Evolutionary conservation across 2,329 filamentous ascomycete genomes (phyloP).

Genomic region (Colletotrichum navitas): DNA sequence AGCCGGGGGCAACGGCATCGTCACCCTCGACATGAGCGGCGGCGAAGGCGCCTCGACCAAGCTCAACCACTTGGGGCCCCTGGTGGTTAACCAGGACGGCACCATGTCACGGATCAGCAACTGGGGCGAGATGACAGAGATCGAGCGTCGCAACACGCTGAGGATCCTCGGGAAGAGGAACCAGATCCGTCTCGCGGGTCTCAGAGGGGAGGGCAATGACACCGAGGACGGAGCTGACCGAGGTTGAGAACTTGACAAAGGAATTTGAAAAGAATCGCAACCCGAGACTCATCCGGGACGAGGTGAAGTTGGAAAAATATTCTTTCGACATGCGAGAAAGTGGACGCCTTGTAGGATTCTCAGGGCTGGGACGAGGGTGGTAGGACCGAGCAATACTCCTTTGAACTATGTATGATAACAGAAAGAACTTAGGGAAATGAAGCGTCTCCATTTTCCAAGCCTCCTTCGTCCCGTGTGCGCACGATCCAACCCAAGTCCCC

Average conservation of each 20-base stretch:
- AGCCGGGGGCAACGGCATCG: constrained; percentile 28
- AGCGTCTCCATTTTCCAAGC: constrained; percentile 10
- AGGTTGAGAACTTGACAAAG: constrained; percentile 44
- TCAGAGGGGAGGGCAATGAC: constrained; percentile 49
- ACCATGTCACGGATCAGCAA: constrained; percentile 78
- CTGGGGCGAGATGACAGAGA: constrained; percentile 78
- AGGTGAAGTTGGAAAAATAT: background rate
- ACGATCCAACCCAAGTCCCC: background rate
- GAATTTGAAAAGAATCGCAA: constrained; percentile 28
- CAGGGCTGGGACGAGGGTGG: background rate
- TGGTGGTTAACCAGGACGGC: constrained; percentile 81
- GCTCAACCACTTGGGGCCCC: constrained; percentile 77
- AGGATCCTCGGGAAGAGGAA: constrained; percentile 78
- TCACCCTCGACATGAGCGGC: constrained; percentile 52
- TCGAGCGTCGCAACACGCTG: constrained; percentile 76
- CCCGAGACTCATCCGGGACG: constrained; percentile 4
- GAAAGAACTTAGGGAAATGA: constrained; percentile 8
- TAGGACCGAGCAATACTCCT: constrained; percentile 17
- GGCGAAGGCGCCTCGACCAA: constrained; percentile 57
- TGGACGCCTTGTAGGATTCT: constrained; percentile 1
- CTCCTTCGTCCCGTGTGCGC: background rate
- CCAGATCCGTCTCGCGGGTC: constrained; percentile 67
- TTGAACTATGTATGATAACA: constrained; percentile 3
- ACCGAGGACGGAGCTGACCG: constrained; percentile 44
- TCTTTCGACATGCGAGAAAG: constrained; percentile 22